Conservation (phyloP, 345 rosid genomes). For the Eucalyptus pauciflora region DNA sequence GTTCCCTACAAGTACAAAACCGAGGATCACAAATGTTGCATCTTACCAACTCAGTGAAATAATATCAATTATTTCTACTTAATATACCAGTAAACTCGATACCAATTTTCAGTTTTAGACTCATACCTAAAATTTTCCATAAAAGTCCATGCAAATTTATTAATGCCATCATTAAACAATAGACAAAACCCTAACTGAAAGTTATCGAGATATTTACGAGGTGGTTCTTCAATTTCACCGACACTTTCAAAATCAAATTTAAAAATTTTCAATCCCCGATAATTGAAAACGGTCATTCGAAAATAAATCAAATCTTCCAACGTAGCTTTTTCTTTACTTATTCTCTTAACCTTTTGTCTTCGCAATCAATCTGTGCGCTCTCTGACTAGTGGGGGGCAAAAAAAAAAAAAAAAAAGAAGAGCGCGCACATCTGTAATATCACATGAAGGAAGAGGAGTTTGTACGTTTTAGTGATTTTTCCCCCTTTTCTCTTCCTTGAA, state of each 20-base stretch:
- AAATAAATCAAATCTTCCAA: not conserved
- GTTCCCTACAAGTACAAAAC: not conserved
- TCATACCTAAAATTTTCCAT: not conserved
- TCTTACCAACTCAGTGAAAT: not conserved
- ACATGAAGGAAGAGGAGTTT: not conserved
- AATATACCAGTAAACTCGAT: not conserved
- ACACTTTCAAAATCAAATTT: not conserved
- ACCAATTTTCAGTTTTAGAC: not conserved
- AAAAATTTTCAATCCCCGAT: not conserved
- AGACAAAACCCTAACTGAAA: not conserved
- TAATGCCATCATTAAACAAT: not conserved
- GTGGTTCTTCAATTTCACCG: not conserved
- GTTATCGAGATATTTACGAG: not conserved
- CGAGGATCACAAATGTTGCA: not conserved
- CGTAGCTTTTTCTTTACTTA: not conserved
- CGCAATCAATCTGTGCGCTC: not conserved
- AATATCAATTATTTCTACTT: not conserved
- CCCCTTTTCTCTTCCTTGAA: not conserved
- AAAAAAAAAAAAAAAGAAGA: not conserved
- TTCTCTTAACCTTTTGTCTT: not conserved
- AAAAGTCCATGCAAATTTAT: not conserved
- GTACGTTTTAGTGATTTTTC: not conserved
- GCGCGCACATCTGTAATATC: not conserved
- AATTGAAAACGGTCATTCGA: not conserved
- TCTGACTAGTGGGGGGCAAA: not conserved